Percentiles rank a stretch among this genome's conserved stretches.
These are phyloP conservation scores for Aspergillus pseudoviridinutans DNA, from an alignment of 2,329 filamentous ascomycete genomes.

Conservation along the genomic window DNA sequence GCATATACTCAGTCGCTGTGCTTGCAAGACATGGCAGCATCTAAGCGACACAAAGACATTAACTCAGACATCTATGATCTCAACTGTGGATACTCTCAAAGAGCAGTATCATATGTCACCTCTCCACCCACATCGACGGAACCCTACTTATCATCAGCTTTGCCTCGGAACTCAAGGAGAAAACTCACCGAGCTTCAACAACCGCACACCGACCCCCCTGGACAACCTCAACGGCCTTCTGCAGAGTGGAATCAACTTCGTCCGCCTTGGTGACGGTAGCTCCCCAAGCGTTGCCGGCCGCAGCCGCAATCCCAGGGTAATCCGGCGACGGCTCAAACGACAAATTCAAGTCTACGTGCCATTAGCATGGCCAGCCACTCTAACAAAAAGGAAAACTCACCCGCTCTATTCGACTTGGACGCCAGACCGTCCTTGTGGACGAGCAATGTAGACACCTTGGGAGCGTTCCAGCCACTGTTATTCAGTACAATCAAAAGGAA, in stretches of 20 bases:
- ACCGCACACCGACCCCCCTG: not conserved
- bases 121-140: not conserved
- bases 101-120: not conserved
- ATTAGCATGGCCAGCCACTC: not conserved
- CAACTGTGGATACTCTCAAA: no score
- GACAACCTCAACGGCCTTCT: not conserved
- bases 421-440: constrained; percentile 60
- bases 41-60: no score
- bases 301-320: constrained; percentile 61
- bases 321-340: constrained; percentile 60
- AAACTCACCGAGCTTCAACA: not conserved
- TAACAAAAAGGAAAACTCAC: not conserved
- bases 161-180: not conserved
- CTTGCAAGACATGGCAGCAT: no score
- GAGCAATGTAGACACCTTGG: constrained; percentile 53
- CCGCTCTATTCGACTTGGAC: constrained; percentile 47
- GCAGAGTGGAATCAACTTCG: not conserved
- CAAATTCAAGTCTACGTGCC: constrained; percentile 58
- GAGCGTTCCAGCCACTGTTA: constrained; percentile 60
- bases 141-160: not conserved
- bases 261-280: not conserved
- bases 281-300: constrained; percentile 35
- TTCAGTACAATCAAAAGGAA: constrained; percentile 63
- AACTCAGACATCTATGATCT: no score
- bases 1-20: no score